Conservation (phyloP, 441 rosid species). For the Gossypium lobatum region DNA sequence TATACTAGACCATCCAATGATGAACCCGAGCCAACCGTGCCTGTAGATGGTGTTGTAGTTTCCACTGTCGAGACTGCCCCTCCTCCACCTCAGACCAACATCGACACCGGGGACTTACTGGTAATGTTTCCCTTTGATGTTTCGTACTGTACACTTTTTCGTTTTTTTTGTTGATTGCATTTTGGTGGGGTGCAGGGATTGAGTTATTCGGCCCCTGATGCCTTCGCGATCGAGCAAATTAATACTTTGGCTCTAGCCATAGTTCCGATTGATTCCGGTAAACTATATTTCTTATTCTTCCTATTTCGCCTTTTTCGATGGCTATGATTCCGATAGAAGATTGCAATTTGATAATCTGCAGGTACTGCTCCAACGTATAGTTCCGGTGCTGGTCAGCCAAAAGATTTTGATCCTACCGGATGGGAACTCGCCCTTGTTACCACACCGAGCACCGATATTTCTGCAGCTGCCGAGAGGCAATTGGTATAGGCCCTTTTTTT, state of each 20-base stretch:
- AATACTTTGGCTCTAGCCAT: constrained; percentile 91
- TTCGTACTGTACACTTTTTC: constrained; percentile 2
- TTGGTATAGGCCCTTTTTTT: constrained; percentile 54
- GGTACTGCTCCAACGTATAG: constrained; percentile 54
- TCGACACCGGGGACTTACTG: constrained; percentile 68
- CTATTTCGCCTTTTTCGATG: not conserved
- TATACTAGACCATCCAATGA: constrained; percentile 40
- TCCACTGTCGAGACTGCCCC: constrained; percentile 38
- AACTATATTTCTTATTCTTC: not conserved
- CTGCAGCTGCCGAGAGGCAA: constrained; percentile 74
- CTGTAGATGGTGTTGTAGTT: constrained; percentile 41
- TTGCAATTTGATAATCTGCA: constrained; percentile 22
- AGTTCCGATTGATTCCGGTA: constrained; percentile 60
- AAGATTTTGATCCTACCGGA: constrained; percentile 75
- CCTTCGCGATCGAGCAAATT: constrained; percentile 70
- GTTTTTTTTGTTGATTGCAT: constrained; percentile 5
- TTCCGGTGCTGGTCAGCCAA: constrained; percentile 42
- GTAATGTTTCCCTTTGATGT: constrained; percentile 33
- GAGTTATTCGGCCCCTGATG: constrained; percentile 37
- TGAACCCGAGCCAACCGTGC: constrained; percentile 48
- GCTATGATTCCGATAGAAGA: not conserved
- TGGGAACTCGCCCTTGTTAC: constrained; percentile 91
- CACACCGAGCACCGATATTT: constrained; percentile 61
- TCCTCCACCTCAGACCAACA: constrained; percentile 47
- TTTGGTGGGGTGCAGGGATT: constrained; percentile 46